Evolutionary conservation across 345 rosid genomes (phyloP).

Genomic region (Moricandia arvensis): DNA sequence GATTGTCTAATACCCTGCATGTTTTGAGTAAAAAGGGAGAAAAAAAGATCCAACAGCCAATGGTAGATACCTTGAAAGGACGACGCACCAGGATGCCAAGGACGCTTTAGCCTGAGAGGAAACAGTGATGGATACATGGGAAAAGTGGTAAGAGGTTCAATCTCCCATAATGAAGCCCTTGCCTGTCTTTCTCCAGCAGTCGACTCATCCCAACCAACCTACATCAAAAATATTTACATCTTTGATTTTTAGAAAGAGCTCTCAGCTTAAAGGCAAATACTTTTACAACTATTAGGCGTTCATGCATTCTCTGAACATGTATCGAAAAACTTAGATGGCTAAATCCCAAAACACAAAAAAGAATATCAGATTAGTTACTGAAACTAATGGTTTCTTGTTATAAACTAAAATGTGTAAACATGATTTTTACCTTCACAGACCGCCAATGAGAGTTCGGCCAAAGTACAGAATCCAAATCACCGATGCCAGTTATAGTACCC

Average conservation of each 20-base stretch:
- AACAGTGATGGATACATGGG: conserved; percentile 77
- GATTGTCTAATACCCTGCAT: not conserved
- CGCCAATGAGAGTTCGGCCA: conserved; percentile 70
- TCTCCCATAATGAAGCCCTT: conserved; percentile 73
- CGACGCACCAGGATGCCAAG: conserved; percentile 63
- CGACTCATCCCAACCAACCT: conserved; percentile 88
- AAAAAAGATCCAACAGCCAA: not conserved
- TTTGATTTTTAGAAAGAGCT: not conserved
- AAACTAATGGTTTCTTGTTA: not conserved
- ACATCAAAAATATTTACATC: conserved; percentile 8
- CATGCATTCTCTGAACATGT: not conserved
- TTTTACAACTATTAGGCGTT: not conserved
- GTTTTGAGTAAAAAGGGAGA: not conserved
- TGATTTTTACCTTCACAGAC: conserved; percentile 58
- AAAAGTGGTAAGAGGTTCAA: conserved; percentile 69
- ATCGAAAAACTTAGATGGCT: not conserved
- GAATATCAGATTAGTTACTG: not conserved
- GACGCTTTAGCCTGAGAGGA: conserved; percentile 66
- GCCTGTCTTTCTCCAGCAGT: conserved; percentile 74
- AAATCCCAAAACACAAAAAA: not conserved
- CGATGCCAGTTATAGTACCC: conserved; percentile 67
- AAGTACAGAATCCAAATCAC: conserved; percentile 56
- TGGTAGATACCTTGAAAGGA: conserved; percentile 48
- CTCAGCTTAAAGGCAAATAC: not conserved
- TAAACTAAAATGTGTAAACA: not conserved